phyloP scores from a whole-genome alignment of 371 early-diverging fungal species.

The Mucor circinelloides region DNA sequence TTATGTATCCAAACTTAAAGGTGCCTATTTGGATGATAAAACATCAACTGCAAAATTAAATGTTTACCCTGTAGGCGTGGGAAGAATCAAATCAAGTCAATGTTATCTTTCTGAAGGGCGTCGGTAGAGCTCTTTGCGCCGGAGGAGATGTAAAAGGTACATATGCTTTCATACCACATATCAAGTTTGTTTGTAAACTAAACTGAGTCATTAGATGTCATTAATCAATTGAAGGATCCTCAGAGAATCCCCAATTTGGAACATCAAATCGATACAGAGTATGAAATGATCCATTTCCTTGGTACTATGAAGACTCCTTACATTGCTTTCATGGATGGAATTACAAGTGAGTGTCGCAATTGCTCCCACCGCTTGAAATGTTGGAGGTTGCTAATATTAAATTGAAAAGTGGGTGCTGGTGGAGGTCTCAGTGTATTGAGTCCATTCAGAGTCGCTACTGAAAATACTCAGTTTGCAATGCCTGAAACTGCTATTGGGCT shows the following conservation, averaged over 20 bases:
- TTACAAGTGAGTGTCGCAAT: constrained; percentile 66
- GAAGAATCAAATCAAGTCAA: constrained; percentile 71
- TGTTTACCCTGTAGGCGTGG: constrained; percentile 63
- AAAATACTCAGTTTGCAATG: constrained; percentile 92
- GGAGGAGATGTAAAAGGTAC: constrained; percentile 93
- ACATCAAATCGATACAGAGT: constrained; percentile 63
- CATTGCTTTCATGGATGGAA: constrained; percentile 86
- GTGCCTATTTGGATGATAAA: constrained; percentile 29
- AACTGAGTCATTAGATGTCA: constrained; percentile 1
- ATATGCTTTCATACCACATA: not conserved
- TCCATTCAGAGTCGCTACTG: constrained; percentile 93
- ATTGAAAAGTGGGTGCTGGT: constrained; percentile 87
- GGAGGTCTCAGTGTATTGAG: constrained; percentile 91
- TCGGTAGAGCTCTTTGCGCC: constrained; percentile 88
- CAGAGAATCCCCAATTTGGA: not conserved
- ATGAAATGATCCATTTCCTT: constrained; percentile 83
- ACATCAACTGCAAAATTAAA: not conserved
- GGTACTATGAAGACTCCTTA: constrained; percentile 82
- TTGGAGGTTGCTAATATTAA: not conserved
- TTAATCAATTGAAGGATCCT: constrained; percentile 2
- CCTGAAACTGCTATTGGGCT: constrained; percentile 93
- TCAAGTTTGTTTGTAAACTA: not conserved
- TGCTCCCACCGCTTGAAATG: not conserved
- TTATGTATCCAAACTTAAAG: constrained; percentile 75
- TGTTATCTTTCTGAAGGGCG: constrained; percentile 77